Evolutionary conservation across 768 basidiomycete genomes (phyloP), one percentile per base, ranked within the genome.

Genomic region (Kwoniella mangroviensis): DNA sequence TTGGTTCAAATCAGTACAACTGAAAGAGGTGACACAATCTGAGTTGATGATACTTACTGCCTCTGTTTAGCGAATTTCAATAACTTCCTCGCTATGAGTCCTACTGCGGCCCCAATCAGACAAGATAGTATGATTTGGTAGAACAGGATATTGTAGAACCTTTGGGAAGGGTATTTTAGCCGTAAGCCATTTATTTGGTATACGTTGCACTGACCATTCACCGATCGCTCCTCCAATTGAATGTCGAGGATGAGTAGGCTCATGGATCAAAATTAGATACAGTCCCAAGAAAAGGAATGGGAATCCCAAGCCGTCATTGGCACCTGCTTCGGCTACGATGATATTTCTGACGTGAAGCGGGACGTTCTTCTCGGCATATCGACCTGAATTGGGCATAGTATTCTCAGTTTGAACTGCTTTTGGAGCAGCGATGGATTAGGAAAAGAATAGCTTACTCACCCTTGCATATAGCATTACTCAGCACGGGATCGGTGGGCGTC

Each of bases 401-500:
- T 28, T 28, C 26, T 28, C 26, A 28, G 26, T 28, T 28, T 28
- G 26, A 28, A 2, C 26, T 28, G 26, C 26, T 28, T 28, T 28
- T 28, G 26, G 4, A 28, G 26, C 26, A 28, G 26, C 26, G 26
- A 28, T 28, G 26, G 26, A 28, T 28, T 2, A 28, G 26, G 26
- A 28, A 28, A 4, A 28, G 2, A 28, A 54, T 42, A 17, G n/a
- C 11, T 22, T 2, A 51, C 69, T 52, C 24, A 73, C 75, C 77
- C 65, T 79, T 74, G 61, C 75, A 81, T 53, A 80, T 77, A 24
- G 81, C 74, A 54, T 83, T 84, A 7, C 83, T 81, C 11, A 85
- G 63, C 21, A 85, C 84, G 0, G 85, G 85, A 67, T 86, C 85
- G 0, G 85, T 85, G 9, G 85, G 84, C 0, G 85, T 85, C 21